Conservation (phyloP, 129 eudicot genomes). For the Helichrysum umbraculigerum region DNA sequence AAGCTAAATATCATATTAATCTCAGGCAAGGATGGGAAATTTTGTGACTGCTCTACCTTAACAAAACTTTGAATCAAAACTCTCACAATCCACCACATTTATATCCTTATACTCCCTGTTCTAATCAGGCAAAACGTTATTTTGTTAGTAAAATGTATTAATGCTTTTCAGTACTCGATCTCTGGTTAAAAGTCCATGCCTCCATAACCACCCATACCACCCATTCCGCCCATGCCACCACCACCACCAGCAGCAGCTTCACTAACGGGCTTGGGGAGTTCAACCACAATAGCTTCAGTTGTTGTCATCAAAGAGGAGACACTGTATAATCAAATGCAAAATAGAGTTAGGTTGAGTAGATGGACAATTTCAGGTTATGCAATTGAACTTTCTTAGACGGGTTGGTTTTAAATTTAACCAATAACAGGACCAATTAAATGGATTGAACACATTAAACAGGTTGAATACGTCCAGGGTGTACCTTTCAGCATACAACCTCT, state of each 20-base stretch:
- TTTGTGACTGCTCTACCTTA: background rate
- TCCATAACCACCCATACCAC: slow-evolving; percentile 56
- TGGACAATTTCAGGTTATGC: background rate
- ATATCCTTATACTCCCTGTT: background rate
- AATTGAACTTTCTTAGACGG: no score
- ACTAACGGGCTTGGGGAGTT: slow-evolving; percentile 48
- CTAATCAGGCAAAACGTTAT: background rate
- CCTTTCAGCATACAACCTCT: background rate
- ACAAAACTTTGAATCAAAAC: background rate
- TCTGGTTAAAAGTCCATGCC: slow-evolving; percentile 55
- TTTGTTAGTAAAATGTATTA: slow-evolving; percentile 2
- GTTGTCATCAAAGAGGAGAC: slow-evolving; percentile 79
- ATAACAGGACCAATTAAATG: background rate
- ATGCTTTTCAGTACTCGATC: background rate
- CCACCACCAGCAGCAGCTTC: slow-evolving; percentile 58
- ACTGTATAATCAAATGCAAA: slow-evolving; percentile 30
- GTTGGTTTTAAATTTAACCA: background rate
- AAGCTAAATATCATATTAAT: background rate
- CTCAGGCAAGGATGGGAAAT: background rate
- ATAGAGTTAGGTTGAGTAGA: background rate
- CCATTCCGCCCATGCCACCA: slow-evolving; percentile 63
- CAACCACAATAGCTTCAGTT: slow-evolving; percentile 71
- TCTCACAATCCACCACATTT: background rate
- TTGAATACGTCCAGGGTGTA: background rate
- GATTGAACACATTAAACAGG: background rate